Conservation (phyloP, 2,329 filamentous ascomycete species). For the Botrytis sinoallii region DNA sequence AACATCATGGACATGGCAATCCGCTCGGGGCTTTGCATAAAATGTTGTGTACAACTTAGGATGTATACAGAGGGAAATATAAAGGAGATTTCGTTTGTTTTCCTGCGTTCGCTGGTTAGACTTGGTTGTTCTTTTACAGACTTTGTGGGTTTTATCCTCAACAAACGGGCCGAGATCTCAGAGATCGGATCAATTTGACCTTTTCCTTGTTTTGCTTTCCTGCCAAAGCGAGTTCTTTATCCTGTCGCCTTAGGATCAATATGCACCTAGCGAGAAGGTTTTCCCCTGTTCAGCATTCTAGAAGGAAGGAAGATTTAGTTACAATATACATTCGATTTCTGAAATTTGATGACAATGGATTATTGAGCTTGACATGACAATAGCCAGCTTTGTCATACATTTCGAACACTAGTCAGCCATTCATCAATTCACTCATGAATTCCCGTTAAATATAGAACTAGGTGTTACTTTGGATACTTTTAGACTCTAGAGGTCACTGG, state of each 20-base stretch:
- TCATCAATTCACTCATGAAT: neutral
- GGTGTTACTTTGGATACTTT: too few species aligned
- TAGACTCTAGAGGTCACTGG: neutral
- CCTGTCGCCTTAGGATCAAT: neutral
- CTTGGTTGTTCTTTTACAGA: too few species aligned
- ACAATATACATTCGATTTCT: neutral
- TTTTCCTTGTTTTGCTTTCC: neutral
- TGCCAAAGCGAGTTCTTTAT: neutral
- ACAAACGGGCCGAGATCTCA: too few species aligned
- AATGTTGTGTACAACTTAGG: neutral
- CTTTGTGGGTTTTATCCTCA: too few species aligned
- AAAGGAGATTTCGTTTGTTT: too few species aligned
- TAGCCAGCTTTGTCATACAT: neutral
- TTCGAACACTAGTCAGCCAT: fast-evolving
- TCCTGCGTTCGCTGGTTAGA: too few species aligned
- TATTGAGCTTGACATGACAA: neutral
- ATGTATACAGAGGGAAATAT: neutral
- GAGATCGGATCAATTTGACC: too few species aligned
- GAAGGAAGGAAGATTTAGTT: neutral
- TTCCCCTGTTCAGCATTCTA: neutral
- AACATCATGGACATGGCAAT: neutral
- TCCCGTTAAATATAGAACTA: neutral
- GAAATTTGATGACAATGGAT: neutral
- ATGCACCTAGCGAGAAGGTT: neutral
- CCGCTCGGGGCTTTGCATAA: neutral